A percentile compares a stretch with the other conserved stretches of the same genome.
These are phyloP conservation scores for Fusarium bactridioides DNA, from an alignment of 2,329 filamentous ascomycete genomes.

Conservation along the genomic window DNA sequence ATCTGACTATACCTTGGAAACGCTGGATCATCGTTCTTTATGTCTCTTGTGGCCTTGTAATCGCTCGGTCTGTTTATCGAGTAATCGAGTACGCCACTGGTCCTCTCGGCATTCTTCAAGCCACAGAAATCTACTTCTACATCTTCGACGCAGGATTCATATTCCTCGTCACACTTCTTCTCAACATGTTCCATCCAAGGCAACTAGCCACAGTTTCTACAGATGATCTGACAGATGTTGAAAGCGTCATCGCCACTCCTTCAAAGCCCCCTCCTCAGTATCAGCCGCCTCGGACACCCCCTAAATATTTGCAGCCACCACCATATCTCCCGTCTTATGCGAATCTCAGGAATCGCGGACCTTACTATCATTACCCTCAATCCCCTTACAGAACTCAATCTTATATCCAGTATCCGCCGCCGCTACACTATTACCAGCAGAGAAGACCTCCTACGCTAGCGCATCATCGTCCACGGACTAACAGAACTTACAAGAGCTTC, in stretches of 20 bases:
- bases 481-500: slow-evolving; percentile 15
- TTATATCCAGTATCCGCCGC: slow-evolving; percentile 4
- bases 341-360: background rate
- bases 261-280: background rate
- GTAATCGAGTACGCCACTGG: slow-evolving; percentile 52
- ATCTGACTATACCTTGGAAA: slow-evolving; percentile 39
- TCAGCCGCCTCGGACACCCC: background rate
- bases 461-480: slow-evolving; percentile 9
- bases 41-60: slow-evolving; percentile 41
- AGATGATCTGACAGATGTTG: background rate
- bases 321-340: slow-evolving; percentile 1
- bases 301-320: background rate
- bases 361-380: background rate
- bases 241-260: background rate
- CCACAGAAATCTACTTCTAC: slow-evolving; percentile 46
- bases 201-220: background rate
- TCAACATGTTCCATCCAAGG: slow-evolving; percentile 25
- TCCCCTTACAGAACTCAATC: slow-evolving; percentile 2
- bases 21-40: slow-evolving; percentile 38
- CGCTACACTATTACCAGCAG: slow-evolving; percentile 11
- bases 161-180: slow-evolving; percentile 25
- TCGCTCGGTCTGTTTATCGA: slow-evolving; percentile 50
- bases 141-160: slow-evolving; percentile 48
- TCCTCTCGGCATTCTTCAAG: slow-evolving; percentile 41
- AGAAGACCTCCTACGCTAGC: background rate